Evolutionary conservation across 106 monocot genomes (phyloP).

Genomic region (Apostasia shenzhenica): DNA sequence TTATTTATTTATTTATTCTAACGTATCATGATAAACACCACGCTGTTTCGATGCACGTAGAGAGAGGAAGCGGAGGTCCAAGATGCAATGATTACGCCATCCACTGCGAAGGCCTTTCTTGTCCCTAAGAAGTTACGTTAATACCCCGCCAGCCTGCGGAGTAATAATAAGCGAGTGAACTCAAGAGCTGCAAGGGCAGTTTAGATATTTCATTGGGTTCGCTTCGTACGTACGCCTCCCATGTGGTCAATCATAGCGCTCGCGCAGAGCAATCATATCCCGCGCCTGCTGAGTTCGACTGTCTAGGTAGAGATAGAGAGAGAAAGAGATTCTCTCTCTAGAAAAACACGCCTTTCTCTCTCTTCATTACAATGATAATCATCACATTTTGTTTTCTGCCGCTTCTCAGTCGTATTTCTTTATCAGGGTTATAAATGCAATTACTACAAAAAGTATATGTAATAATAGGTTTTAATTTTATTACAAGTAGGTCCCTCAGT

Average conservation of each 20-base stretch:
- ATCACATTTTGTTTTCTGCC: no score
- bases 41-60: background rate
- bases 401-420: no score
- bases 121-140: background rate
- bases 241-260: conserved; percentile 1
- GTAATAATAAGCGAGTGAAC: background rate
- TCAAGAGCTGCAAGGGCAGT: background rate
- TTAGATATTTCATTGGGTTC: background rate
- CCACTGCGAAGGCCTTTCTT: background rate
- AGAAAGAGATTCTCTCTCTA: no score
- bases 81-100: background rate
- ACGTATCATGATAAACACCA: no score
- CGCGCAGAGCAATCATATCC: conserved; percentile 1
- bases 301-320: no score
- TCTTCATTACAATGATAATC: no score
- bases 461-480: no score
- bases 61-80: background rate
- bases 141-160: background rate
- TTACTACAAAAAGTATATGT: no score
- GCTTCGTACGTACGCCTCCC: background rate
- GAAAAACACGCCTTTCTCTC: no score
- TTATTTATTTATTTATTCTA: no score
- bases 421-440: no score
- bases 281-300: background rate
- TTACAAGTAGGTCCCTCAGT: no score